Evolutionary conservation across 306 rosid genomes (phyloP), one percentile per base, ranked within the genome.

Genomic region (Chamaecrista fasciculata): DNA sequence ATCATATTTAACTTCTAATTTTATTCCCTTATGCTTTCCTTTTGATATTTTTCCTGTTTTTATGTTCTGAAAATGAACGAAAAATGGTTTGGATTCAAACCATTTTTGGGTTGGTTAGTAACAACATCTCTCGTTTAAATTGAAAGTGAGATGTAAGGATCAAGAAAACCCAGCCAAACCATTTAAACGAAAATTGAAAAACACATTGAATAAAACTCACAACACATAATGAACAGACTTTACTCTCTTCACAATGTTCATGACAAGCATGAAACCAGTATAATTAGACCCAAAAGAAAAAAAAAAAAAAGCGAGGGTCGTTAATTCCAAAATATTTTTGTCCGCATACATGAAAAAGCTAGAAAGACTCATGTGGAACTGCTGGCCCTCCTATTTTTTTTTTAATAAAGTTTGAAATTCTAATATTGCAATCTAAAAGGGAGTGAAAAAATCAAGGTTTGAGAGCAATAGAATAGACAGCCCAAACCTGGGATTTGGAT

Each of bases 401-500:
- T 71, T 78, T 40, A 75, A 56, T 80, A 36, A 73, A 56, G 77
- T 77, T 69, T 62, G 48, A 60, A 73, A 52, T 66, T 60, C 76
- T 55, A 69, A 71, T 69, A 49, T 65, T 37, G 42, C 24, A 40
- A 43, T 76, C 59, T 43, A 60, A 42, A 62, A 1, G 50, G 66
- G 49, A 61, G 43, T 21, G 66, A 63, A 75, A 64, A n/a, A 40
- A 63, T 85, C 87, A 94, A 42, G 99, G 99, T 85, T 87, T 94
- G 80, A 94, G 92, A 51, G 91, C 92, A 68, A 94, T 67, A 36
- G 89, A 83, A 94, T 67, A 36, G 89, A 83, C 89, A 94, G 73
- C 5, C 99, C 99, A 50, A 94, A 86, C 85, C 52, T 91, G 80
- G 97, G 95, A 55, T 52, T 77, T 83, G 75, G 88, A 47, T 94